phyloP scores from a whole-genome alignment of 139 green algal species.

The Chlorella sp. region DNA sequence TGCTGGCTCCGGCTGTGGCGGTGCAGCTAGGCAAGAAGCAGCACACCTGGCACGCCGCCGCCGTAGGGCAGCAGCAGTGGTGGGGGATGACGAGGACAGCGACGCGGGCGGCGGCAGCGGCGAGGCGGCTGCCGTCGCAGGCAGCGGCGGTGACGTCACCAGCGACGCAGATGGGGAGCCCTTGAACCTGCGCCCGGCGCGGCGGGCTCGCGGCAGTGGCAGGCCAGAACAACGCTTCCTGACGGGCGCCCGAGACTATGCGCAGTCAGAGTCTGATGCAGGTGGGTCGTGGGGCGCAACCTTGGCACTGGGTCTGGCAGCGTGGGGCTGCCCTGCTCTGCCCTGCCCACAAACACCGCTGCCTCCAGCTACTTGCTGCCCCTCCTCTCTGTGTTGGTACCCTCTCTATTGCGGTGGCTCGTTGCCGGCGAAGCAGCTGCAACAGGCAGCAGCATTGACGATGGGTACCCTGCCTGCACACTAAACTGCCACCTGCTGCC shows the following conservation, averaged over 20 bases:
- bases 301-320: not conserved
- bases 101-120: not conserved
- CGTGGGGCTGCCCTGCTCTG: not conserved
- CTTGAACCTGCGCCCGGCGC: not conserved
- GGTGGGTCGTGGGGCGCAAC: not conserved
- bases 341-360: not conserved
- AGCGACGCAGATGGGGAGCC: not conserved
- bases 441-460: too few relatives aligned
- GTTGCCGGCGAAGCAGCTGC: too few relatives aligned
- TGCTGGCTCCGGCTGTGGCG: not conserved
- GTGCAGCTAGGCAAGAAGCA: not conserved
- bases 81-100: not conserved
- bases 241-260: constrained; percentile 3
- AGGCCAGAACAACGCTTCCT: not conserved
- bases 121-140: too few relatives aligned
- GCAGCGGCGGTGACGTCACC: too few relatives aligned
- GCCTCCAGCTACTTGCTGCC: not conserved
- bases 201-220: not conserved
- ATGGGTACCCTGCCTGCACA: too few relatives aligned
- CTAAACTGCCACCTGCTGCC: not conserved
- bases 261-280: constrained; percentile 10
- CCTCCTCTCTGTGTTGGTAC: not conserved
- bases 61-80: not conserved
- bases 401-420: too few relatives aligned
- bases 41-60: not conserved